Conservation (phyloP, 345 rosid genomes). For the Brassica rapa region DNA sequence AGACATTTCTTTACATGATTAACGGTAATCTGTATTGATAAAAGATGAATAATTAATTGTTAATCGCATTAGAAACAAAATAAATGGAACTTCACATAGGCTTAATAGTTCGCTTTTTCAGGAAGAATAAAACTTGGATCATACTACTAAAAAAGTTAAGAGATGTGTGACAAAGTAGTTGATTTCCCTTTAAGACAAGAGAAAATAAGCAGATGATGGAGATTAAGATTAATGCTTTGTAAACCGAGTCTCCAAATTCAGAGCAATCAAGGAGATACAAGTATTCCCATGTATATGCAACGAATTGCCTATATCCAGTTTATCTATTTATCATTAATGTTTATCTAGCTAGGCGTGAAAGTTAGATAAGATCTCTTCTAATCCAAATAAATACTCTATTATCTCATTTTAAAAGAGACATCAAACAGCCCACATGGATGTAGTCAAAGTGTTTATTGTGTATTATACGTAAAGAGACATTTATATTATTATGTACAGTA, state of each 20-base stretch:
- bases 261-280: background rate
- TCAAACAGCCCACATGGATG: constrained; percentile 14
- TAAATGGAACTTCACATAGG: background rate
- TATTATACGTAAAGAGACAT: background rate
- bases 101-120: background rate
- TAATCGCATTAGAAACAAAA: background rate
- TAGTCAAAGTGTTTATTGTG: background rate
- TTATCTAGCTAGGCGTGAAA: background rate
- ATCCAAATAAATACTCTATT: background rate
- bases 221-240: background rate
- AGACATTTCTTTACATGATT: too few relatives aligned
- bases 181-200: background rate
- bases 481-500: background rate
- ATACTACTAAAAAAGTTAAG: background rate
- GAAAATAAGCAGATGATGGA: background rate
- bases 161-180: background rate
- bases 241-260: background rate
- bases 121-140: background rate
- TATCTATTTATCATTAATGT: background rate
- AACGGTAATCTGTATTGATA: background rate
- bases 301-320: background rate
- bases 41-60: background rate
- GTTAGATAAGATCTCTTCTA: background rate
- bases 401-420: background rate
- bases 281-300: background rate